Evolutionary conservation across 441 rosid species (phyloP).

Genomic region (Pelargonium cotyledonis): DNA sequence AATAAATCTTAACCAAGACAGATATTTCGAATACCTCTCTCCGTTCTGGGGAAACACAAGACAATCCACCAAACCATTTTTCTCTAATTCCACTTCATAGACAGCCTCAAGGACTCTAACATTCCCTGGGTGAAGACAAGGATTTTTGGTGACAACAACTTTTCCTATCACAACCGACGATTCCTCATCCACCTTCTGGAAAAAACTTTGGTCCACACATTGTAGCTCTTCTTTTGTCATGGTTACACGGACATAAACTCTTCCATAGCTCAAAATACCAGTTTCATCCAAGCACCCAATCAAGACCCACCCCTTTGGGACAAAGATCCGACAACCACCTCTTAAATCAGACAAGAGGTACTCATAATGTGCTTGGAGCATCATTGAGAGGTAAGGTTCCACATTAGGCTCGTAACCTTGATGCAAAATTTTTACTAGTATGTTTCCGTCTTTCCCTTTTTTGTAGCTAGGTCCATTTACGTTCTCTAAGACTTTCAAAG

Average conservation of each 20-base stretch:
- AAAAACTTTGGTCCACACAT: conserved; percentile 42
- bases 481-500: conserved; percentile 56
- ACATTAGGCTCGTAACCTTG: conserved; percentile 63
- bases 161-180: conserved; percentile 60
- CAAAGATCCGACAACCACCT: conserved; percentile 65
- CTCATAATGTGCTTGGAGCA: conserved; percentile 72
- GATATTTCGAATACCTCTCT: conserved; percentile 41
- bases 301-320: conserved; percentile 72
- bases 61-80: conserved; percentile 65
- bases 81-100: conserved; percentile 49
- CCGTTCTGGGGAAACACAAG: conserved; percentile 81
- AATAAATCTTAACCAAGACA: no score
- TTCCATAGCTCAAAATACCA: conserved; percentile 67
- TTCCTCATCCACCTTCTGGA: conserved; percentile 51
- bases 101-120: conserved; percentile 82
- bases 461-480: conserved; percentile 32
- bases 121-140: conserved; percentile 96
- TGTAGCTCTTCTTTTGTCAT: conserved; percentile 60
- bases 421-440: conserved; percentile 61
- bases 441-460: conserved; percentile 34
- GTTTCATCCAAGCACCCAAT: conserved; percentile 87
- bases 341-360: conserved; percentile 58
- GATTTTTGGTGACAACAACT: conserved; percentile 85
- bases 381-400: conserved; percentile 83
- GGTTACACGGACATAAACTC: conserved; percentile 65